Base-by-base conservation (phyloP, 1,139 yeast species). In the Arxiozyma telluris region DNA sequence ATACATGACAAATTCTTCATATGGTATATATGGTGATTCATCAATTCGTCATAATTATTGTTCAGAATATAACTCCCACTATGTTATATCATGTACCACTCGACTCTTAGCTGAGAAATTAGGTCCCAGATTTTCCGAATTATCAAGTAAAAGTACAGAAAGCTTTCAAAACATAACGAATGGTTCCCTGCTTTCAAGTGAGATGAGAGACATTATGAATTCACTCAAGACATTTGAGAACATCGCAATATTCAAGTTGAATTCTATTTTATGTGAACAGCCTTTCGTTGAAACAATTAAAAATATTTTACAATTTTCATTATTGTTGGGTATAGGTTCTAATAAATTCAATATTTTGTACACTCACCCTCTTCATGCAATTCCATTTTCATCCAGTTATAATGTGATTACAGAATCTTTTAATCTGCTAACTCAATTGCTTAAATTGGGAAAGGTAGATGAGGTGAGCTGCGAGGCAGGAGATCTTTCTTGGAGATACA, bases 1-100 rank as follows among this genome's bases (percentile, higher is more conserved):
- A 20, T 63, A 84, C 1, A 77, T 77, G 62, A 58, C 74, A 0
- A 73, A 77, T 54, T 90, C 83, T 57, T 65, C 75, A 0, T 89
- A 79, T 65, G 84, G 87, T 18, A 68, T 71, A 17, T 76, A 73
- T 56, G 72, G 78, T 4, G 57, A 70, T 3, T 73, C 77, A 0
- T 69, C 74, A 0, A 68, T 78, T 15, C 70, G 76, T 18, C 72
- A 79, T 34, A 80, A 81, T 58, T 66, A 80, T 56, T 80, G 78
- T 55, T 66, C 70, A 45, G 74, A 74, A 41, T 68, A 68, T 44
- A 72, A 78, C 41, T 71, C 80, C 0, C 68, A 71, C 45, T 61
- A 65, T 2, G 71, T 73, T 1, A 64, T 79, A 27, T 73, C 76
- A 1, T 70, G 73, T 30, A 72, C 76, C n/a, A 58, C 76, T 25